phyloP scores from a whole-genome alignment of 192 early-diverging fungal genomes.

The Linnemannia hyalina region DNA sequence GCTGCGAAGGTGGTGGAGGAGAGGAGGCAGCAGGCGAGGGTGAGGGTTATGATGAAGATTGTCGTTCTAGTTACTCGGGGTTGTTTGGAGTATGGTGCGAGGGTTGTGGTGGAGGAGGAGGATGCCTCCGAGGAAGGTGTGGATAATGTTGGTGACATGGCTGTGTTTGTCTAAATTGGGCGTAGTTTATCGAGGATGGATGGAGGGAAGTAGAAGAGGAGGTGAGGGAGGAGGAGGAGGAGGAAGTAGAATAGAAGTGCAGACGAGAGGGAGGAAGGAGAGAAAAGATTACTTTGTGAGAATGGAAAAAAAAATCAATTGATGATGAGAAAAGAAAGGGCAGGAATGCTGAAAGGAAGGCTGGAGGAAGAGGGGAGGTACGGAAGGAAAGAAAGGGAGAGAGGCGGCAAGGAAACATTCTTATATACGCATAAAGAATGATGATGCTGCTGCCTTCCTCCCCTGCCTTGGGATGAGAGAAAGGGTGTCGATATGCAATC shows the following conservation, averaged over 20 bases:
- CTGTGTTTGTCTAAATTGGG: background rate
- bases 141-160: background rate
- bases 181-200: background rate
- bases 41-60: constrained; percentile 8
- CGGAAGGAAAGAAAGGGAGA: background rate
- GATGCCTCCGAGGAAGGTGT: background rate
- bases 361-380: background rate
- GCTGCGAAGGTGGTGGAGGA: background rate
- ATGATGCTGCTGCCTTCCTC: background rate
- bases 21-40: constrained; percentile 2
- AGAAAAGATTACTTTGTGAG: background rate
- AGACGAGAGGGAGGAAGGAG: background rate
- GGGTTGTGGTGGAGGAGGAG: background rate
- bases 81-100: background rate
- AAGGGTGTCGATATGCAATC: background rate
- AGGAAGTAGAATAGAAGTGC: too few species aligned
- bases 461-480: background rate
- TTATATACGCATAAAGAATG: background rate
- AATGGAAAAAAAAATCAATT: background rate
- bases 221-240: background rate
- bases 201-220: too few species aligned
- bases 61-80: background rate
- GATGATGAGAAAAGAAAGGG: background rate
- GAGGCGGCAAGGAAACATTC: background rate
- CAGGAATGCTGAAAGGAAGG: background rate